A percentile compares a stretch with the other conserved stretches of the same genome.
These are phyloP conservation scores for Aspergillus aculeatus DNA, from an alignment of 2,329 filamentous ascomycete genomes.

Conservation along the genomic window DNA sequence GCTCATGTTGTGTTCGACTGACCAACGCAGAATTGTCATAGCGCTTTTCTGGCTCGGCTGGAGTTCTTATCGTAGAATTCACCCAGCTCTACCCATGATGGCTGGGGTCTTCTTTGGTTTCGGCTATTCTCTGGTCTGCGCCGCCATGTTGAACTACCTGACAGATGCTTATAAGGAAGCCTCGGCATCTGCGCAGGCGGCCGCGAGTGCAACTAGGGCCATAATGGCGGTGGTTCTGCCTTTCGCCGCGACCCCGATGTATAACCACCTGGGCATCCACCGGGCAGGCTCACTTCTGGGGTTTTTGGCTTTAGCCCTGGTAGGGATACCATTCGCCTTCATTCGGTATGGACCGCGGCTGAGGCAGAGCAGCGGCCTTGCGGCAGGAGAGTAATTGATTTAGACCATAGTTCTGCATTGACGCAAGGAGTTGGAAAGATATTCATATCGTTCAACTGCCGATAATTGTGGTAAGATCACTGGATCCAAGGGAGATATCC, in stretches of 20 bases:
- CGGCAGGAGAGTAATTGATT: neutral
- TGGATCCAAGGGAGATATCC: too few species aligned
- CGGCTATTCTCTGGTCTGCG: constrained; percentile 58
- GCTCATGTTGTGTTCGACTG: too few species aligned
- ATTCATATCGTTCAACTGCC: too few species aligned
- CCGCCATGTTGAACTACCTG: constrained; percentile 66
- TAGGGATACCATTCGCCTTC: constrained; percentile 21
- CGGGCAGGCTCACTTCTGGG: constrained; percentile 39
- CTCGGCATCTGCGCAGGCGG: constrained; percentile 57
- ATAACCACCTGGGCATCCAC: constrained; percentile 39
- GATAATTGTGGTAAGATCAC: too few species aligned
- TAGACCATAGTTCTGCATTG: too few species aligned
- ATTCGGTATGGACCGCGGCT: constrained; percentile 15
- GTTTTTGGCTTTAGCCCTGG: constrained; percentile 17
- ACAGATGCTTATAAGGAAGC: constrained; percentile 70
- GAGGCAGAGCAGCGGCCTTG: too few species aligned
- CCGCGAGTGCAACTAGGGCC: constrained; percentile 43
- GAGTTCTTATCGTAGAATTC: too few species aligned
- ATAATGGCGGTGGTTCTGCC: constrained; percentile 59
- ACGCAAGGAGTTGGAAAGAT: too few species aligned
- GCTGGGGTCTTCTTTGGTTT: too few species aligned
- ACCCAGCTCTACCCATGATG: too few species aligned
- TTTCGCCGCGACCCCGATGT: constrained; percentile 49
- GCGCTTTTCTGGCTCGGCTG: too few species aligned
- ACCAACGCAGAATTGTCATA: too few species aligned